Evolutionary conservation across 352 stramenopile genomes (phyloP).

Genomic region (Albugo candida): DNA sequence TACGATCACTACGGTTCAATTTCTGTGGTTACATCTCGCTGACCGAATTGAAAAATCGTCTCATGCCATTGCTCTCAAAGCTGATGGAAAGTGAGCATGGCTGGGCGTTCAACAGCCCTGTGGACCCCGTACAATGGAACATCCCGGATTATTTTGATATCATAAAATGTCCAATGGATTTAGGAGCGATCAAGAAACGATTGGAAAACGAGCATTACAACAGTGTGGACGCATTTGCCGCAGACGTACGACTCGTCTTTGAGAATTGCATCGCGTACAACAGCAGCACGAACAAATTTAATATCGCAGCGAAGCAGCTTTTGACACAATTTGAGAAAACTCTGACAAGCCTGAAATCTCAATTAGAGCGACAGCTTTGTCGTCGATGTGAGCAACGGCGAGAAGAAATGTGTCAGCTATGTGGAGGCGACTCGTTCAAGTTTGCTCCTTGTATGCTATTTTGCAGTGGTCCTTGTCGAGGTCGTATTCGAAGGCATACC

Average conservation of each 20-base stretch:
- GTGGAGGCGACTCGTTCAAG: slow-evolving; percentile 77
- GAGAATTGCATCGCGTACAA: slow-evolving; percentile 84
- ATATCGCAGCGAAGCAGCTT: slow-evolving; percentile 65
- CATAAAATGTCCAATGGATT: slow-evolving; percentile 96
- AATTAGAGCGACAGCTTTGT: slow-evolving; percentile 71
- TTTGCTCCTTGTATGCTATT: slow-evolving; percentile 81
- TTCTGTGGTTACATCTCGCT: slow-evolving; percentile 75
- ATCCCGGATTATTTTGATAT: slow-evolving; percentile 85
- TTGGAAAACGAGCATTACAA: slow-evolving; percentile 91
- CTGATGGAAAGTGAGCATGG: slow-evolving; percentile 80
- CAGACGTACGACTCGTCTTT: slow-evolving; percentile 76
- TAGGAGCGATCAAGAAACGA: slow-evolving; percentile 95
- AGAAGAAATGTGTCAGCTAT: slow-evolving; percentile 80
- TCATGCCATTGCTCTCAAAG: slow-evolving; percentile 68
- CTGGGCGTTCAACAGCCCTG: slow-evolving; percentile 87
- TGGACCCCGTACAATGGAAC: slow-evolving; percentile 87
- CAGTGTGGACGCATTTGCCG: slow-evolving; percentile 71
- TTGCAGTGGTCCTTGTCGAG: slow-evolving; percentile 67
- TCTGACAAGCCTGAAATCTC: slow-evolving; percentile 40
- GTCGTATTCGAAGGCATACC: slow-evolving; percentile 65
- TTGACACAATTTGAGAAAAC: slow-evolving; percentile 55
- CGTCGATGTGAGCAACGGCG: slow-evolving; percentile 63
- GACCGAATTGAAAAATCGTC: slow-evolving; percentile 57
- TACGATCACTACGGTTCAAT: slow-evolving; percentile 76
- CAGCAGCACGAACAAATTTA: slow-evolving; percentile 79